Percentiles rank a stretch among this genome's conserved stretches.
Evolutionary conservation across 2,329 filamentous ascomycete species (phyloP).

Genomic region (Venturia carpophila): DNA sequence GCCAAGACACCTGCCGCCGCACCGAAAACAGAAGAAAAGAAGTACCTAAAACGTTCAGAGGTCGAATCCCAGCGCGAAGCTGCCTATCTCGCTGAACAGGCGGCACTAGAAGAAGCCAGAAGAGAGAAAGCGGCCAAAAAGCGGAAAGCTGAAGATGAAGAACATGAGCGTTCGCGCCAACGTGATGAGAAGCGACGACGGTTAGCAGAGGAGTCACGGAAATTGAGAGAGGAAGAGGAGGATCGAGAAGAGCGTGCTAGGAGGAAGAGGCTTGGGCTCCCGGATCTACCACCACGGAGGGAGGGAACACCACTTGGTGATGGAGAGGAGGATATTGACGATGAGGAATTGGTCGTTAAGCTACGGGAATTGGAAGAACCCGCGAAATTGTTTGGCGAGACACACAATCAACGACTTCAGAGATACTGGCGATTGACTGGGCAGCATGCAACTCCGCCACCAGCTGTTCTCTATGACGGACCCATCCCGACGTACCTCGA

Average conservation of each 20-base stretch:
- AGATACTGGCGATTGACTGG: conserved; percentile 59
- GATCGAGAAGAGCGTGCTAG: conserved; percentile 63
- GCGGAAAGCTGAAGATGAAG: conserved; percentile 83
- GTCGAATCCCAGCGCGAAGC: conserved; percentile 73
- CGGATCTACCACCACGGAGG: conserved; percentile 55
- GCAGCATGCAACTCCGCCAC: conserved; percentile 31
- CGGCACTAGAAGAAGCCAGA: conserved; percentile 62
- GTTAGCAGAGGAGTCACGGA: conserved; percentile 72
- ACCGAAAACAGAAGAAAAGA: conserved; percentile 44
- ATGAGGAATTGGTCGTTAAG: conserved; percentile 60
- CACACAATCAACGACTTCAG: conserved; percentile 57
- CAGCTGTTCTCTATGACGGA: conserved; percentile 51
- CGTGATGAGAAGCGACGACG: conserved; percentile 75
- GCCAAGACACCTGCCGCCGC: conserved; percentile 45
- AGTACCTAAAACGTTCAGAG: conserved; percentile 80
- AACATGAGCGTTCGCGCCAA: conserved; percentile 56
- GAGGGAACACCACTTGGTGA: conserved; percentile 33
- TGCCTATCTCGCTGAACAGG: conserved; percentile 75
- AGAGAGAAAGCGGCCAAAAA: conserved; percentile 65
- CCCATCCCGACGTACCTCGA: conserved; percentile 81
- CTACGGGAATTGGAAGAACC: conserved; percentile 69
- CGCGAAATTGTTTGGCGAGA: conserved; percentile 71
- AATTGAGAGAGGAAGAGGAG: conserved; percentile 62
- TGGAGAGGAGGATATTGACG: conserved; percentile 55
- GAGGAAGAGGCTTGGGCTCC: conserved; percentile 70